Percentiles rank a stretch among this genome's conserved stretches.
Evolutionary conservation across 306 rosid species (phyloP).

Genomic region (Trichosanthes cucumerina): DNA sequence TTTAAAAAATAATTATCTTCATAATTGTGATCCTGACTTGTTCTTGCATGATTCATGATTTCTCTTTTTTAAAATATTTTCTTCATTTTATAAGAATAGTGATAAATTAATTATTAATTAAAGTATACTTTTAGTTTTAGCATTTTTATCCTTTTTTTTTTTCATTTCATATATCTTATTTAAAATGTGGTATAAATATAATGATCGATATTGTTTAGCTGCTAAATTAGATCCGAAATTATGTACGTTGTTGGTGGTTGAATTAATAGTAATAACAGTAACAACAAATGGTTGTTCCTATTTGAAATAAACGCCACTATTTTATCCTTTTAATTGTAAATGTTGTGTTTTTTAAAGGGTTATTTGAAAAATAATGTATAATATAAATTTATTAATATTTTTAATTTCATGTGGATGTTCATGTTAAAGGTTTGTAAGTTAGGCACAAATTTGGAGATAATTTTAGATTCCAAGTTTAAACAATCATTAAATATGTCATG

Average conservation of each 20-base stretch:
- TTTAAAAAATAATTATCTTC: not conserved
- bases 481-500: not conserved
- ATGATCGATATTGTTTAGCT: not conserved
- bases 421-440: not conserved
- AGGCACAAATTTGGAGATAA: not conserved
- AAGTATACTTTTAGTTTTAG: not conserved
- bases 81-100: not conserved
- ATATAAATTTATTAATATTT: not conserved
- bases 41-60: not conserved
- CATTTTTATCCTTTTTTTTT: not conserved
- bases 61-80: not conserved
- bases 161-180: not conserved
- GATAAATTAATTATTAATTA: not conserved
- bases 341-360: not conserved
- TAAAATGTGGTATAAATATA: not conserved
- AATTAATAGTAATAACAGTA: not conserved
- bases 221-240: not conserved
- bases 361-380: not conserved
- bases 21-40: not conserved
- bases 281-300: not conserved
- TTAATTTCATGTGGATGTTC: not conserved
- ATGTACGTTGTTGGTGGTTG: not conserved
- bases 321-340: not conserved
- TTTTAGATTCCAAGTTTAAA: not conserved
- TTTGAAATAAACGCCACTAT: not conserved